Evolutionary conservation across 352 stramenopile species (phyloP).

Genomic region (Pilasporangium apinafurcum): DNA sequence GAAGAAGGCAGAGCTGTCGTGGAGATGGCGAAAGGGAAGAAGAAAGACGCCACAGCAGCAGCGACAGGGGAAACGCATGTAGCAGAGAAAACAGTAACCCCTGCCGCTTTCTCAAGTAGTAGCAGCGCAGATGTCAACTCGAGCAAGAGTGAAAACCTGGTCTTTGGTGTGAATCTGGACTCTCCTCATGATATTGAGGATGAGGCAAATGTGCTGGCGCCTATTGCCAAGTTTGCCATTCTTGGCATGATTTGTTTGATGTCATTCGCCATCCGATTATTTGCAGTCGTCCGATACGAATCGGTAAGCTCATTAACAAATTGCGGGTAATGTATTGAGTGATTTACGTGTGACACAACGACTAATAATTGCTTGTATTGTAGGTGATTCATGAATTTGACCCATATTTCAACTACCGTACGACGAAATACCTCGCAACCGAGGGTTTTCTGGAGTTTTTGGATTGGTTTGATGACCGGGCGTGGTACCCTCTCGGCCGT

Average conservation of each 20-base stretch:
- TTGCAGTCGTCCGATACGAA: slow-evolving; percentile 91
- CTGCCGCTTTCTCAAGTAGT: not conserved
- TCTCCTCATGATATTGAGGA: slow-evolving; percentile 57
- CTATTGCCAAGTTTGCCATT: slow-evolving; percentile 87
- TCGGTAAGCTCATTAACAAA: slow-evolving; percentile 33
- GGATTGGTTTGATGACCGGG: slow-evolving; percentile 97
- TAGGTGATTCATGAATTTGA: slow-evolving; percentile 90
- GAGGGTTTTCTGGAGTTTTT: slow-evolving; percentile 96
- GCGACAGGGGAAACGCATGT: slow-evolving; percentile 13
- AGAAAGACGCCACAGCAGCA: slow-evolving; percentile 18
- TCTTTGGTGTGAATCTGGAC: slow-evolving; percentile 67
- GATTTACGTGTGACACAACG: not conserved
- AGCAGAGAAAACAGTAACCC: slow-evolving; percentile 1
- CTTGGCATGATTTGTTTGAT: slow-evolving; percentile 91
- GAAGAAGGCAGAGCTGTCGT: not conserved
- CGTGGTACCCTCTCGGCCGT: slow-evolving; percentile 91
- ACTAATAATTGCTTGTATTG: not conserved
- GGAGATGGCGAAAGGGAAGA: slow-evolving; percentile 37
- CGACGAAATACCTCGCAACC: slow-evolving; percentile 94
- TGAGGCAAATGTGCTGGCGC: slow-evolving; percentile 61
- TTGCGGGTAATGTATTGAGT: too few relatives aligned
- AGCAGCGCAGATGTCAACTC: not conserved
- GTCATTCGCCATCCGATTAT: slow-evolving; percentile 91
- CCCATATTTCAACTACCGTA: slow-evolving; percentile 98
- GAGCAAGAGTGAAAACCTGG: slow-evolving; percentile 8